Conservation (phyloP, 2,329 filamentous ascomycete genomes). For the Gremmenia infestans region DNA sequence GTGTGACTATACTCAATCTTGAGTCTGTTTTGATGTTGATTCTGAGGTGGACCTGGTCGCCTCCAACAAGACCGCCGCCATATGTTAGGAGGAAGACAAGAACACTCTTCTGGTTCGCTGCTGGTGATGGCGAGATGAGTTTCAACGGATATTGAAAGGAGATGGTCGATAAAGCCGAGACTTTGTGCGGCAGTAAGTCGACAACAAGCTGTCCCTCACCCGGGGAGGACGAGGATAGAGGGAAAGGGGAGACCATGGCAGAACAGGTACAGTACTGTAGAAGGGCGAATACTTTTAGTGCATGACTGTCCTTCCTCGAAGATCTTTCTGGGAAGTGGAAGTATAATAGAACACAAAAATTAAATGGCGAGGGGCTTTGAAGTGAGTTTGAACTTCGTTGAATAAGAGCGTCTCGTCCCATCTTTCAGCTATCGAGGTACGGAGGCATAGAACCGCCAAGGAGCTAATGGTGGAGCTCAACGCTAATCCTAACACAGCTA, state of each 20-base stretch:
- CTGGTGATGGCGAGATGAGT: constrained; percentile 73
- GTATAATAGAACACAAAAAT: too few relatives aligned
- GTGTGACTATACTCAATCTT: constrained; percentile 62
- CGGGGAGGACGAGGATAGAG: constrained; percentile 64
- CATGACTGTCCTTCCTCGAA: too few relatives aligned
- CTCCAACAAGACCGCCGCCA: constrained; percentile 85
- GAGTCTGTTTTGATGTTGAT: constrained; percentile 61
- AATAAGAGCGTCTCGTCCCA: background rate
- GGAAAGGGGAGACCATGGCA: constrained; percentile 34
- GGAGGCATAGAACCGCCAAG: background rate
- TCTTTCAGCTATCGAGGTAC: background rate
- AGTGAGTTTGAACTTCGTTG: too few relatives aligned
- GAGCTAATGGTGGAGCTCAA: background rate
- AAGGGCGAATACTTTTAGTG: background rate
- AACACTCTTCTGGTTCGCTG: constrained; percentile 59
- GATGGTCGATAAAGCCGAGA: constrained; percentile 67
- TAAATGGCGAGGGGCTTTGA: too few relatives aligned
- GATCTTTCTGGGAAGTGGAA: too few relatives aligned
- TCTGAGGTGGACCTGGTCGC: constrained; percentile 71
- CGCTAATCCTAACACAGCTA: constrained; percentile 1
- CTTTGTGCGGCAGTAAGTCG: constrained; percentile 63
- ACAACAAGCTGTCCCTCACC: constrained; percentile 77
- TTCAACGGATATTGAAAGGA: constrained; percentile 94
- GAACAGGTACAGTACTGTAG: background rate
- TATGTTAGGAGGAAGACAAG: constrained; percentile 91